Base-by-base conservation (phyloP, 306 rosid species). In the Acacia melanoxylon region DNA sequence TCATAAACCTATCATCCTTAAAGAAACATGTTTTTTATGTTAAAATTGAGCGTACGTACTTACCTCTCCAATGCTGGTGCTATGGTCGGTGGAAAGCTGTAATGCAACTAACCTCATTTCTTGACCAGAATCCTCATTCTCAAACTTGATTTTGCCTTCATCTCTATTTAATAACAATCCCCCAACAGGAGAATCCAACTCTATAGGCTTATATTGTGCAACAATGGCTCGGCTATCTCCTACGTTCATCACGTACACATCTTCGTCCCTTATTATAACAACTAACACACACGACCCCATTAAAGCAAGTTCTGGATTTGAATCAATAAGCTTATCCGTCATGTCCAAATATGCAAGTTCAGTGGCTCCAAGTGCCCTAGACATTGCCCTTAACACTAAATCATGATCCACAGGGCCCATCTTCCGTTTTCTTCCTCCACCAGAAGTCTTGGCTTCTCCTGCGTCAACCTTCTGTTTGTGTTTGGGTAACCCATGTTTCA, bases 221-320 rank as follows among this genome's bases (percentile, higher is more conserved):
- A 92, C 95, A 24, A 95, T 89, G 22, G 98, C 98, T 25, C 98
- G 86, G 76, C 98, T 95, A 79, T 95, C 98, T 80, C 98, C 98
- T n/a, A 95, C 91, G 89, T 93, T 95, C 98, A 95, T 95, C 68
- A 62, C 68, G 35, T 62, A 62, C 3, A 62, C 35, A 62, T 62
- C 68, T 8, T 62, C 68, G 2, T 62, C 37, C 68, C 35, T 62
- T 10, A 62, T 25, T 5, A 62, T 1, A 27, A 62, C 68, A 27
- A 62, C 68, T 29, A 62, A 62, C 1, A 62, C 37, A 62, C 68
- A 62, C 15, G 68, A 62, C 35, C 68, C 68, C 68, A 62, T 62
- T 13, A 62, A 62, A 4, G 17, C 19, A 27, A 62, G 68, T 62
- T 62, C 68, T 27, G 68, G 37, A 14, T 62, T 62, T 27, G 68